Conservation (phyloP, 257 asterid species). For the Petunia secreta region DNA sequence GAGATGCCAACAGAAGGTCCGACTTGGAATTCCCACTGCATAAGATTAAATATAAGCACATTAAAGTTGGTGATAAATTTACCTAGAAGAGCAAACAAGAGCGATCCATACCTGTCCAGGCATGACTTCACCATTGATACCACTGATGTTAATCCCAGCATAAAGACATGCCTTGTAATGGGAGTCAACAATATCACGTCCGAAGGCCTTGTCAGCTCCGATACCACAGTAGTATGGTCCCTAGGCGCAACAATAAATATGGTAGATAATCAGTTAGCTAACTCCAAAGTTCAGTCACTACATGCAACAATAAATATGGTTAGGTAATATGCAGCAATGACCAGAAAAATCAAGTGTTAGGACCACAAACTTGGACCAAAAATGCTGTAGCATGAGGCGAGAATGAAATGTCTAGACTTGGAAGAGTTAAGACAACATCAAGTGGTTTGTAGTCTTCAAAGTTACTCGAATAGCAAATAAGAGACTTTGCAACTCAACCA, state of each 20-base stretch:
- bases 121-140: slow-evolving; percentile 93
- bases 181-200: slow-evolving; percentile 84
- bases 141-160: slow-evolving; percentile 87
- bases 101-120: slow-evolving; percentile 72
- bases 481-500: not conserved
- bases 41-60: not conserved
- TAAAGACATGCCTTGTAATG: slow-evolving; percentile 85
- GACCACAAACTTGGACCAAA: not conserved
- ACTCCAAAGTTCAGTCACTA: not conserved
- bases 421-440: not conserved
- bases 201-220: slow-evolving; percentile 93
- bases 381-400: not conserved
- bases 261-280: not conserved
- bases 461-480: not conserved
- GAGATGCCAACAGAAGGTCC: slow-evolving; percentile 94
- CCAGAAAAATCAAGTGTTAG: not conserved
- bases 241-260: slow-evolving; percentile 34
- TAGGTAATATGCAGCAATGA: not conserved
- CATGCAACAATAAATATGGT: not conserved
- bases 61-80: not conserved
- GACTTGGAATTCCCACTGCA: slow-evolving; percentile 95
- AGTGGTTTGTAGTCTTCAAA: not conserved
- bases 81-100: not conserved
- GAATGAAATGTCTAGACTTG: too few relatives aligned
- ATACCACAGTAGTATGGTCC: slow-evolving; percentile 91